Percentiles rank a stretch among this genome's conserved stretches.
These are phyloP conservation scores for Scenedesmus sp. DNA, from an alignment of 163 green algal genomes.

Conservation along the genomic window DNA sequence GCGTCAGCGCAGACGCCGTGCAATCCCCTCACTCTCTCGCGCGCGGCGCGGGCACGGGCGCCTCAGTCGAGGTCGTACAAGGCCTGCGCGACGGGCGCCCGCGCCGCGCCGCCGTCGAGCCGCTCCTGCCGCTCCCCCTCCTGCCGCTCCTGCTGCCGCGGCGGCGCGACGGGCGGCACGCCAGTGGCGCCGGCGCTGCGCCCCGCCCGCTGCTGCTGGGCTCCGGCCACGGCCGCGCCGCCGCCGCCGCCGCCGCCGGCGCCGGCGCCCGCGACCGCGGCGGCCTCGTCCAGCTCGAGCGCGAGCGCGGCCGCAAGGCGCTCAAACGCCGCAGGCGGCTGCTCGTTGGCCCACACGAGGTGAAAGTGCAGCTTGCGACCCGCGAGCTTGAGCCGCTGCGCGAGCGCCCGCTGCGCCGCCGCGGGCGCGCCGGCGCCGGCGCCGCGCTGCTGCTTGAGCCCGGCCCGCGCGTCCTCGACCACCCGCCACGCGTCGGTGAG, in stretches of 20 bases:
- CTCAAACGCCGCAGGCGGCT: neutral
- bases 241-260: slow-evolving; percentile 5
- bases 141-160: neutral
- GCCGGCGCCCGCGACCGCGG: neutral
- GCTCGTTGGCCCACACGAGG: slow-evolving; percentile 21
- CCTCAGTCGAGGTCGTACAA: slow-evolving; percentile 6
- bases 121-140: neutral
- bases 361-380: slow-evolving; percentile 12
- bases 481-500: slow-evolving; percentile 18
- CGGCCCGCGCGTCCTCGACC: neutral
- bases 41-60: no score
- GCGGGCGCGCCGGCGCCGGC: neutral
- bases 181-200: neutral
- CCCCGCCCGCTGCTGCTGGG: neutral
- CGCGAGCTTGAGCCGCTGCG: slow-evolving; percentile 16
- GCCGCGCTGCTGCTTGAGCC: slow-evolving; percentile 2
- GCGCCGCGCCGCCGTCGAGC: neutral
- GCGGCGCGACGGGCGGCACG: neutral
- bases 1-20: no score
- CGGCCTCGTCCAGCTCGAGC: slow-evolving; percentile 3
- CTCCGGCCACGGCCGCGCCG: neutral
- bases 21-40: no score
- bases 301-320: neutral
- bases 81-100: neutral
- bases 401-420: neutral